Conservation (phyloP, 495 filamentous ascomycete genomes). For the Penicillium riverlandense region DNA sequence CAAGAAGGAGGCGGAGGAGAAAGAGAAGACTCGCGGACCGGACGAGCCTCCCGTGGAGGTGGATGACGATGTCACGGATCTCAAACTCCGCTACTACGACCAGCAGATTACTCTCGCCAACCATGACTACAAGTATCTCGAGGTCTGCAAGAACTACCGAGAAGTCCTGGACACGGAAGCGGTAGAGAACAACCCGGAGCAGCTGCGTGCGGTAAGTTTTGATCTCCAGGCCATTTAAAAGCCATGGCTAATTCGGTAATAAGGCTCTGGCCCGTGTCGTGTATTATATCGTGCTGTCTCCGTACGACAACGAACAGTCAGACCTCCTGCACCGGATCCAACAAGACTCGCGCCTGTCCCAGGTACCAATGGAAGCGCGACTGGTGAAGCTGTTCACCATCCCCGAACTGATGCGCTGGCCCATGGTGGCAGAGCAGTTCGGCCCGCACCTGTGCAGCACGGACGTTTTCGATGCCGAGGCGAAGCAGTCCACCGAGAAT, state of each 20-base stretch:
- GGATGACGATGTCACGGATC: constrained; percentile 87
- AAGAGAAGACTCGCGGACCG: constrained; percentile 58
- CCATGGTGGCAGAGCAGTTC: constrained; percentile 77
- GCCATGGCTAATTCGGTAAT: neutral
- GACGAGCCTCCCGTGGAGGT: constrained; percentile 71
- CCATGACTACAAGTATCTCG: constrained; percentile 94
- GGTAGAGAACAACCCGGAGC: constrained; percentile 79
- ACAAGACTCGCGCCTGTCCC: constrained; percentile 53
- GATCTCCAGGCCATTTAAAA: neutral
- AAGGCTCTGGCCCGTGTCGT: constrained; percentile 72
- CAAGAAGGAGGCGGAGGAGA: constrained; percentile 74
- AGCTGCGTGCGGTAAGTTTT: constrained; percentile 69
- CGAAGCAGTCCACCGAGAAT: constrained; percentile 56
- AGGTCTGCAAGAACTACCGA: constrained; percentile 94
- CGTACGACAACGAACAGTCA: constrained; percentile 97
- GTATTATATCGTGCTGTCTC: constrained; percentile 93
- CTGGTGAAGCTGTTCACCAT: constrained; percentile 91
- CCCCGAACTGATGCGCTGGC: constrained; percentile 97
- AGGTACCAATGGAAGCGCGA: constrained; percentile 65
- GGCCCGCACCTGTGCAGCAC: constrained; percentile 83
- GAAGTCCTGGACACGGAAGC: constrained; percentile 93
- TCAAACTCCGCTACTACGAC: constrained; percentile 94
- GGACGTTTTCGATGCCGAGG: constrained; percentile 66
- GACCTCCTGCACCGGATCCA: constrained; percentile 92
- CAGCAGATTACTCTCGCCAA: constrained; percentile 92